Evolutionary conservation across 345 rosid species (phyloP).

Genomic region (Eucalyptus tenuipes): DNA sequence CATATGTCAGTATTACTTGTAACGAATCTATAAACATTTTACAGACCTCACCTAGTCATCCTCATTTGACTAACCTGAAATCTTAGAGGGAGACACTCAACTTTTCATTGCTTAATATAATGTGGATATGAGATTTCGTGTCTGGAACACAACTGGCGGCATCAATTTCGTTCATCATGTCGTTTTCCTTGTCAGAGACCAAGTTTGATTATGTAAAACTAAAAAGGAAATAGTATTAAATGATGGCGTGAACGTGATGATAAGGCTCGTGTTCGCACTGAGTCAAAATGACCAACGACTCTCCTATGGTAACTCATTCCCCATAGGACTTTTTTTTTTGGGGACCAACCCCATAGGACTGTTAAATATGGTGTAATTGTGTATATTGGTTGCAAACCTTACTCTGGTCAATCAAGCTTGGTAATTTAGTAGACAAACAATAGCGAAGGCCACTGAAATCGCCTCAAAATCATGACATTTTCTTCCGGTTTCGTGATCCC

Average conservation of each 20-base stretch:
- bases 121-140: neutral
- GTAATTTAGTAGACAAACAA: neutral
- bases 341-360: neutral
- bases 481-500: neutral
- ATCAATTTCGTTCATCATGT: neutral
- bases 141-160: neutral
- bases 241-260: neutral
- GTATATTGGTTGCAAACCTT: neutral
- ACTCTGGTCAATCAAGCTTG: neutral
- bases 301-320: neutral
- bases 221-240: neutral
- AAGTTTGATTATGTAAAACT: neutral
- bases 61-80: neutral
- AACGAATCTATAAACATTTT: neutral
- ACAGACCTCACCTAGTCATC: neutral
- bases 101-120: neutral
- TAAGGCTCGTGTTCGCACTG: rapidly evolving
- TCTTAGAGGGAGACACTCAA: neutral
- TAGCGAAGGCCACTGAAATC: neutral
- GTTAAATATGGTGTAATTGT: neutral
- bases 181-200: neutral
- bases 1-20: neutral
- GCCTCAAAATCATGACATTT: neutral
- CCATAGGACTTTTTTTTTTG: neutral
- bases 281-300: too few species aligned